Evolutionary conservation across 139 green algal species (phyloP).

Genomic region (Diplosphaera chodatii): DNA sequence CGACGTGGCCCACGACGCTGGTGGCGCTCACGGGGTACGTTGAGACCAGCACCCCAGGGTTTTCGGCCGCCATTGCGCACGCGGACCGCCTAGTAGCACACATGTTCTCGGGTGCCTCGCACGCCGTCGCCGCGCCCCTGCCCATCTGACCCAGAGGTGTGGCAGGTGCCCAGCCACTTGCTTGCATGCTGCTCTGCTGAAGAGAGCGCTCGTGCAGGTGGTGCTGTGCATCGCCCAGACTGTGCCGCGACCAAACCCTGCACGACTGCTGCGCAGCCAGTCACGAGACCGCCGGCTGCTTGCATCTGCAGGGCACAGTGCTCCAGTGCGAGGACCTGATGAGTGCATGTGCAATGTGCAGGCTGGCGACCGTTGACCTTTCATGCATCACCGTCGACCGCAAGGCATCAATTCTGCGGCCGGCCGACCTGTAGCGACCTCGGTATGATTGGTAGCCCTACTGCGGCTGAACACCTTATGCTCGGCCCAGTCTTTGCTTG

Average conservation of each 20-base stretch:
- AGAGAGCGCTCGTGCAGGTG: background rate
- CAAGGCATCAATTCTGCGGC: too few species aligned
- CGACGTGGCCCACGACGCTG: constrained; percentile 51
- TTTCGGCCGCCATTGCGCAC: constrained; percentile 7
- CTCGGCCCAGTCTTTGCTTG: too few species aligned
- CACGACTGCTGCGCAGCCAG: too few species aligned
- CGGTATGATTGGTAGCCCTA: too few species aligned
- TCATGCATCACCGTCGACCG: too few species aligned
- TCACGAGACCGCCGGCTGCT: too few species aligned
- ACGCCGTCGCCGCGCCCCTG: background rate
- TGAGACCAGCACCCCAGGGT: background rate
- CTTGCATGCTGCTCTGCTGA: too few species aligned
- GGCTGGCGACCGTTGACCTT: background rate
- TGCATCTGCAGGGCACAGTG: too few species aligned
- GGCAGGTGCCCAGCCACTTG: too few species aligned
- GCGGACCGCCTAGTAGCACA: background rate
- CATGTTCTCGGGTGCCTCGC: background rate
- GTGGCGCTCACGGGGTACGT: constrained; percentile 25
- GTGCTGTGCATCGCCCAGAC: too few species aligned
- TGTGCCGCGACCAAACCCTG: too few species aligned
- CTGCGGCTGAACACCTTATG: too few species aligned
- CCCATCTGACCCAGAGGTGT: background rate
- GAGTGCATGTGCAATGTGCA: background rate
- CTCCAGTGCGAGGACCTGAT: background rate
- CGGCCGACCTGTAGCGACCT: background rate